Evolutionary conservation across 768 basidiomycete species (phyloP).

Genomic region (Russula emetica): DNA sequence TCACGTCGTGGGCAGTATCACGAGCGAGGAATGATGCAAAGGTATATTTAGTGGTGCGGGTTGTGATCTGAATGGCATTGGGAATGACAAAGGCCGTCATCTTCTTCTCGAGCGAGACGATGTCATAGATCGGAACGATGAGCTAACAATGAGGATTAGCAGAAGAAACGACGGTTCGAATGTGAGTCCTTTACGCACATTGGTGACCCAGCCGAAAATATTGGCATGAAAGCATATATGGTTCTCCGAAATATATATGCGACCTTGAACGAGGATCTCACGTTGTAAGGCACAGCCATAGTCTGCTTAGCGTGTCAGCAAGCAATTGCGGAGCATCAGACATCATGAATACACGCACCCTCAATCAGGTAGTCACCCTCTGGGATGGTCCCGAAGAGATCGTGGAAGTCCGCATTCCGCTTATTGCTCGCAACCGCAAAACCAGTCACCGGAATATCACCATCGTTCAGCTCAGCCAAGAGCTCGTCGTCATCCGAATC

Average conservation of each 20-base stretch:
- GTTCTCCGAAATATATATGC: slow-evolving; percentile 96
- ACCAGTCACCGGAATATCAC: slow-evolving; percentile 88
- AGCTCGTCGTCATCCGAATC: slow-evolving; percentile 34
- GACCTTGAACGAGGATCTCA: slow-evolving; percentile 94
- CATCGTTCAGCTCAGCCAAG: slow-evolving; percentile 46
- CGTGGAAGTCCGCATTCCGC: slow-evolving; percentile 93
- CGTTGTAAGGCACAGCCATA: slow-evolving; percentile 96
- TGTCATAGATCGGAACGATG: slow-evolving; percentile 83
- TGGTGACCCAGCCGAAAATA: slow-evolving; percentile 98
- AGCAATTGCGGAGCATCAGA: slow-evolving; percentile 10
- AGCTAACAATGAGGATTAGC: slow-evolving; percentile 47
- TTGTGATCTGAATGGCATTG: slow-evolving; percentile 89
- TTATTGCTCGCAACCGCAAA: slow-evolving; percentile 97
- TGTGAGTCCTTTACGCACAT: slow-evolving; percentile 52
- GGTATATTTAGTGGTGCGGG: slow-evolving; percentile 77
- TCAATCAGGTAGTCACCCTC: slow-evolving; percentile 98
- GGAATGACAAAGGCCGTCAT: slow-evolving; percentile 99
- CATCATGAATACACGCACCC: slow-evolving; percentile 48
- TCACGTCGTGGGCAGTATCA: slow-evolving; percentile 94
- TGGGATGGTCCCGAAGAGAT: slow-evolving; percentile 81
- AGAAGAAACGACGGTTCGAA: neutral
- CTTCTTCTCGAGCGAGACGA: slow-evolving; percentile 84
- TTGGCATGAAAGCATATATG: slow-evolving; percentile 99
- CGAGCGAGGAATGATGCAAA: slow-evolving; percentile 96
- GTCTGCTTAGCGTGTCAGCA: slow-evolving; percentile 48